Base-by-base conservation (phyloP, 805 yeast species). In the Myxozyma kluyveri region DNA sequence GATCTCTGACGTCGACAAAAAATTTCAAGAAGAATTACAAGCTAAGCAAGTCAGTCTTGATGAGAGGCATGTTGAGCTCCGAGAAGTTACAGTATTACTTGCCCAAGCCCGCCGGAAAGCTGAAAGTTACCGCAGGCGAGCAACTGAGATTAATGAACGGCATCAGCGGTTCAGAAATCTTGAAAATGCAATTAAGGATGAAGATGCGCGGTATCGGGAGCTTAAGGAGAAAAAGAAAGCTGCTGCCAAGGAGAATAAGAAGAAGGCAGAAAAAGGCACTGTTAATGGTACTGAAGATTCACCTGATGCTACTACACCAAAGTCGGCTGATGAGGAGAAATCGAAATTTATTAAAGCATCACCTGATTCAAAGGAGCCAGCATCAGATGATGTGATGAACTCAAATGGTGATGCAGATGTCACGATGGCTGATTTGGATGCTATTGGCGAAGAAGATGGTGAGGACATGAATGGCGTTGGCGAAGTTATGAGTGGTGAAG, bases 161-260 rank as follows among this genome's bases (percentile, higher is more conserved):
- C 75, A 77, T 61, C 82, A 78, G 56, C 79, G 82, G 51, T 71
- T 80, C 26, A 68, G 73, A 26, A 83, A 83, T 60, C 70, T 86
- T 17, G 79, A 79, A 56, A 79, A 80, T 33, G 86, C 87, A 0
- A 80, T 84, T 22, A 69, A 71, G 10, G 84, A 80, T 45, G 90
- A 86, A 57, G 83, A 83, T 53, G 69, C 70, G 19, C 72, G 75
- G 50, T 85, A 84, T 67, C 65, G 72, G 32, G 37, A 33, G 2
- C 21, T 18, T 21, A 23, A 17, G 21, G 46, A 3, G 4, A n/a
- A 17, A 39, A 43, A 29, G 21, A 17, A 10, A 9, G n/a, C 4
- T 6, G 1, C 17, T 14, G n/a, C n/a, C n/a, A n/a, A n/a, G n/a
- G n/a, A n/a, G n/a, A n/a, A n/a, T n/a, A n/a, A n/a, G n/a, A n/a